Conservation (phyloP, 495 filamentous ascomycete genomes). For the Bryoglossum gracile region DNA sequence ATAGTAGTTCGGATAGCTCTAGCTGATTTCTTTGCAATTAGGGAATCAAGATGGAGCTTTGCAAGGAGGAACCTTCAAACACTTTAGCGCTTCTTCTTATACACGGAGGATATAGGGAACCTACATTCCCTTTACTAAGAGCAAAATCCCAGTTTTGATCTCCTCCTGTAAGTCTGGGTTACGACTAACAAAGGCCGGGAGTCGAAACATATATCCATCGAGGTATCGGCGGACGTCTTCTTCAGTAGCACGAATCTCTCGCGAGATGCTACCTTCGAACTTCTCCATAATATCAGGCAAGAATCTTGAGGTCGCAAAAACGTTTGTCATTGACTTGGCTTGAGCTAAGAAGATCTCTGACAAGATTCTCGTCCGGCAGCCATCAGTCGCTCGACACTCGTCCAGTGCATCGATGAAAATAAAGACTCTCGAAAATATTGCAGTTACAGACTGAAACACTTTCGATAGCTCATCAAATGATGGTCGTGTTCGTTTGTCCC, state of each 20-base stretch:
- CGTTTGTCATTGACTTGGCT: constrained; percentile 17
- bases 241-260: constrained; percentile 28
- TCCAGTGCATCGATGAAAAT: constrained; percentile 42
- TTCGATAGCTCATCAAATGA: constrained; percentile 27
- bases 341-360: constrained; percentile 29
- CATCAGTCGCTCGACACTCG: constrained; percentile 30
- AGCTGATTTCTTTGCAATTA: constrained; percentile 25
- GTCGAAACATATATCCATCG: constrained; percentile 25
- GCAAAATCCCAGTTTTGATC: constrained; percentile 6
- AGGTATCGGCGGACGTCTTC: constrained; percentile 31
- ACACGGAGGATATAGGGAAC: constrained; percentile 15
- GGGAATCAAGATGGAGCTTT: constrained; percentile 31
- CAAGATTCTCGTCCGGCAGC: constrained; percentile 27
- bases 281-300: constrained; percentile 22
- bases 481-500: constrained; percentile 21
- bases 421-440: constrained; percentile 25
- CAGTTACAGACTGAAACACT: constrained; percentile 24
- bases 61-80: constrained; percentile 35
- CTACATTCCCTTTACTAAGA: constrained; percentile 12
- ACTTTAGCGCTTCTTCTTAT: background rate
- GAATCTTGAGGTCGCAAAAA: constrained; percentile 28
- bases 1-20: constrained; percentile 14
- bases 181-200: constrained; percentile 18
- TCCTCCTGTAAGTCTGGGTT: constrained; percentile 3
- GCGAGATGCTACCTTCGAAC: constrained; percentile 20